Evolutionary conservation across 2,329 filamentous ascomycete species (phyloP), one percentile per base, ranked within the genome.

Genomic region (Monilinia laxa): DNA sequence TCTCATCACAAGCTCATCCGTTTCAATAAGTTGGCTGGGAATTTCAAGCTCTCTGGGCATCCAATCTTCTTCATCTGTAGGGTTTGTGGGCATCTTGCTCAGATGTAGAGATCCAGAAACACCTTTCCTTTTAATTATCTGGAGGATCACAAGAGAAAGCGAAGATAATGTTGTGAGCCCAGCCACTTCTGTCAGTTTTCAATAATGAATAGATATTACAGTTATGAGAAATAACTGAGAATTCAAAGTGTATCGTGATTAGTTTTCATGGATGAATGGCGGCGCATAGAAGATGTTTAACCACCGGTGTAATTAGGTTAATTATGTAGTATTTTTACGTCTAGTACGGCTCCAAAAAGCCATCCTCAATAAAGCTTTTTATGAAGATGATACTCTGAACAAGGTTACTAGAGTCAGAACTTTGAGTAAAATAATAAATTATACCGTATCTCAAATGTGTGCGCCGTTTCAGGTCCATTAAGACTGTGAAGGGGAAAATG

Each of bases 211-310:
- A 31, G 14, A 16, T 16, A 0, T 9, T n/a, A 35, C 2, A 12
- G 23, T 59, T 4, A 25, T 31, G 4, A 2, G 5, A 14, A 35
- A 16, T 4, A 16, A 23, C 23, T 6, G 0, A 10, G 31, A 12
- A 11, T 25, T 0, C 18, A 23, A 16, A 49, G 0, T 0, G 0
- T 23, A 2, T n/a, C 0, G 11, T 4, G 7, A 35, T 35, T 4
- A 5, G 3, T 35, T 18, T 31, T 49, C 2, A 16, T 35, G 25
- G 20, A n/a, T 4, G 9, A 20, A 9, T 5, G 16, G 35, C 4
- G 11, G 2, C 31, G 18, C 5, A 3, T n/a, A 25, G 3, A 4
- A 47, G 40, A n/a, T 14, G 2, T 35, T 35, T 35, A 35, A 35
- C 31, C 3, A 35, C 31, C 7, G 31, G 31, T 3, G 2, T 9